phyloP scores from a whole-genome alignment of 768 basidiomycete species.

The Pisolithus tinctorius region DNA sequence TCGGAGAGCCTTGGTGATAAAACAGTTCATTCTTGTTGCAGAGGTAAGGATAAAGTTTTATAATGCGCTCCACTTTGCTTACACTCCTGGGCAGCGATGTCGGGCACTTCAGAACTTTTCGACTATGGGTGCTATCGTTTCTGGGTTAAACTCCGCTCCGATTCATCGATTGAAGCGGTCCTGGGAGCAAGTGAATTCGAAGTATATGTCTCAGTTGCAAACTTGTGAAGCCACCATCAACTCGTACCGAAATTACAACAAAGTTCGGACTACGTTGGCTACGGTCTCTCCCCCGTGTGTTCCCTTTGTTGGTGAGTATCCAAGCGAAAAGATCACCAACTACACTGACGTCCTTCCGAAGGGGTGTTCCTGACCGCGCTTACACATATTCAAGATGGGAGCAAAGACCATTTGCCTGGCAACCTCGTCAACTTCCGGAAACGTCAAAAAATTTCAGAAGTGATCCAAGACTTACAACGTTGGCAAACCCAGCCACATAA shows the following conservation, averaged over 20 bases:
- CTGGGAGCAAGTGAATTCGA: slow-evolving; percentile 49
- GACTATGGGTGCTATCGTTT: slow-evolving; percentile 60
- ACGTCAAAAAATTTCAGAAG: slow-evolving; percentile 46
- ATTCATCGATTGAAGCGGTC: slow-evolving; percentile 61
- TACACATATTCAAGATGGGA: slow-evolving; percentile 59
- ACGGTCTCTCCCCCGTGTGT: slow-evolving; percentile 58
- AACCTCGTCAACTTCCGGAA: slow-evolving; percentile 55
- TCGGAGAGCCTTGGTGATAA: slow-evolving; percentile 53
- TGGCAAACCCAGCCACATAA: slow-evolving; percentile 53
- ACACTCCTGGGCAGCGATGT: slow-evolving; percentile 40
- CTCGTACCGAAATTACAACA: slow-evolving; percentile 63
- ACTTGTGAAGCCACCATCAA: slow-evolving; percentile 54
- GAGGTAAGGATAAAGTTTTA: slow-evolving; percentile 38
- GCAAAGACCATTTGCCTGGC: slow-evolving; percentile 40
- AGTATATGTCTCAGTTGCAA: slow-evolving; percentile 41
- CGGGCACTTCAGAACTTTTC: slow-evolving; percentile 61
- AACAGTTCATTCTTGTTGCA: slow-evolving; percentile 61
- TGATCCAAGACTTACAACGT: slow-evolving; percentile 50
- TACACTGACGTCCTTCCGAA: slow-evolving; percentile 8
- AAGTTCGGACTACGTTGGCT: slow-evolving; percentile 49
- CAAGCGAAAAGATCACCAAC: no score
- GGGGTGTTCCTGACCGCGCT: slow-evolving; percentile 55
- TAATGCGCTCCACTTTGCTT: not conserved
- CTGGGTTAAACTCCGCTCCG: slow-evolving; percentile 60
- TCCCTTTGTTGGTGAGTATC: slow-evolving; percentile 56